phyloP scores from a whole-genome alignment of 1,139 yeast species.

The Sugiyamaella pinicola region DNA sequence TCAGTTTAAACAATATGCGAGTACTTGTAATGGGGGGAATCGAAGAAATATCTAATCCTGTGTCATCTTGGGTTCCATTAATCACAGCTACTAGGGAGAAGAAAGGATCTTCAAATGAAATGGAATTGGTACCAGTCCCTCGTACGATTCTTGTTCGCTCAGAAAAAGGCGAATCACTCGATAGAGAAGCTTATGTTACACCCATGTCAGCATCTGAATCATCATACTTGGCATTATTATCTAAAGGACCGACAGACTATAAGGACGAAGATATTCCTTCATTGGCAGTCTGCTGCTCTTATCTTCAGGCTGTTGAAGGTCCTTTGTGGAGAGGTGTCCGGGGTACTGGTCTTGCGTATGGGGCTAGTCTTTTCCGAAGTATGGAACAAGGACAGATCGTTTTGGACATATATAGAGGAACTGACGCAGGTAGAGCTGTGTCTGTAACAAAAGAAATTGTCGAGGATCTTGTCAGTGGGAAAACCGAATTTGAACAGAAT shows the following conservation, averaged over 20 bases:
- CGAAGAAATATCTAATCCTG: constrained; percentile 52
- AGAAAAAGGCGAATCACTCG: constrained; percentile 56
- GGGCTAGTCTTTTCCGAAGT: constrained; percentile 63
- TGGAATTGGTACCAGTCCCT: constrained; percentile 47
- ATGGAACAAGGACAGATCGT: constrained; percentile 69
- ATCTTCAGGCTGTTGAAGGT: constrained; percentile 87
- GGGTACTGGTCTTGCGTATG: constrained; percentile 95
- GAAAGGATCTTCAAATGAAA: neutral
- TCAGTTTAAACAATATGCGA: constrained; percentile 62
- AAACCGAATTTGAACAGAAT: constrained; percentile 55
- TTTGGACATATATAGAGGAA: constrained; percentile 75
- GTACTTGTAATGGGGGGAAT: constrained; percentile 74
- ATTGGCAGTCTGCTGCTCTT: constrained; percentile 72
- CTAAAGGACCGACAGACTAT: constrained; percentile 67
- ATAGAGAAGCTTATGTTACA: constrained; percentile 61
- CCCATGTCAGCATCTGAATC: constrained; percentile 88
- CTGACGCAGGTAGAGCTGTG: constrained; percentile 78
- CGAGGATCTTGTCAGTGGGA: constrained; percentile 59
- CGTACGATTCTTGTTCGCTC: constrained; percentile 59
- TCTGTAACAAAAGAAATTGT: constrained; percentile 67
- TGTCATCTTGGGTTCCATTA: constrained; percentile 62
- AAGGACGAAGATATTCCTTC: constrained; percentile 68
- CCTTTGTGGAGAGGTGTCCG: constrained; percentile 97
- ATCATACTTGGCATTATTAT: constrained; percentile 64
- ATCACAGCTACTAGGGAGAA: constrained; percentile 29